phyloP scores from a whole-genome alignment of 148 eudicot genomes.

The Vaccinium macrocarpon region DNA sequence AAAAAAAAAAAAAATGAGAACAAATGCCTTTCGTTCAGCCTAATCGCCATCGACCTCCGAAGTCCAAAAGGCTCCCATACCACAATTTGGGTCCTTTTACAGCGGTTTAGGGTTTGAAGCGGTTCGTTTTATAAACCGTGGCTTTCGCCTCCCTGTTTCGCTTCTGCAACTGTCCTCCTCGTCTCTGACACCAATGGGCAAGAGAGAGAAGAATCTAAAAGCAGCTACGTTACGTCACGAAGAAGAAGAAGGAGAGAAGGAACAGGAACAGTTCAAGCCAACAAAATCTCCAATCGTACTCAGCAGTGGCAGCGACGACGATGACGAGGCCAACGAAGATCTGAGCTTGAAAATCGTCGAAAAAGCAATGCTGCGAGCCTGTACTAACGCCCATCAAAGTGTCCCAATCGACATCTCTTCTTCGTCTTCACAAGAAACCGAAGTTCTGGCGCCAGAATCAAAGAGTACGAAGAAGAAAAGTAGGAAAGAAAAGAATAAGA shows the following conservation, averaged over 20 bases:
- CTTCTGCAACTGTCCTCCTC: not conserved
- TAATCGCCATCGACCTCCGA: no score
- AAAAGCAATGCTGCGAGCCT: slow-evolving; percentile 55
- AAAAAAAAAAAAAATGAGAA: no score
- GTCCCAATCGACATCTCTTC: not conserved
- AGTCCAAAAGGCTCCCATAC: no score
- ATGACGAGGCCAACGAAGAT: slow-evolving; percentile 83
- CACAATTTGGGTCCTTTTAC: no score
- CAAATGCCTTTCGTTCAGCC: no score
- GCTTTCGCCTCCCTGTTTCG: not conserved
- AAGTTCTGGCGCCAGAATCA: slow-evolving; percentile 19
- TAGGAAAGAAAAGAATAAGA: slow-evolving; percentile 33
- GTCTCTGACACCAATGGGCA: slow-evolving; percentile 17
- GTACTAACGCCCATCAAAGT: slow-evolving; percentile 3
- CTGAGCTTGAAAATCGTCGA: slow-evolving; percentile 76
- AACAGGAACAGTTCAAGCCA: slow-evolving; percentile 11
- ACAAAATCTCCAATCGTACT: not conserved
- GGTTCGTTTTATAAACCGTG: not conserved
- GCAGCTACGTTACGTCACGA: slow-evolving; percentile 24
- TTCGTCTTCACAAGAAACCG: not conserved
- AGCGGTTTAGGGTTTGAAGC: not conserved
- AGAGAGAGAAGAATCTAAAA: slow-evolving; percentile 29
- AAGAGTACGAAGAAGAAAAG: slow-evolving; percentile 28
- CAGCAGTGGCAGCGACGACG: slow-evolving; percentile 50
- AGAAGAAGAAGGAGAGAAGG: slow-evolving; percentile 20